Percentiles rank a stretch among this genome's conserved stretches.
Evolutionary conservation across 2,329 filamentous ascomycete genomes (phyloP).

Genomic region (Penicillium polonicum): DNA sequence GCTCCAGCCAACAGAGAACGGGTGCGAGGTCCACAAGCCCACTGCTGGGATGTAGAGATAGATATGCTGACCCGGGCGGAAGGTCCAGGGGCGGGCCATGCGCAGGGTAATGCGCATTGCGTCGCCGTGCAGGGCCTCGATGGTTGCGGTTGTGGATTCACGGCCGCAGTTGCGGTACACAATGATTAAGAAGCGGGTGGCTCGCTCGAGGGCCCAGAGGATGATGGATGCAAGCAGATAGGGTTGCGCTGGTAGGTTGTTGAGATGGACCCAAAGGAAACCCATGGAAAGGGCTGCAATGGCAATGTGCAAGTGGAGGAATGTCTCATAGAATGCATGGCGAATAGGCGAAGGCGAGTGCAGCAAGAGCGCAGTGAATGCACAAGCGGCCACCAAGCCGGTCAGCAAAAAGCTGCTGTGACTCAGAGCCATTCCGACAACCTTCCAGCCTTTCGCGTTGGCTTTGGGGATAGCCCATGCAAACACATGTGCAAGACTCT

Average conservation of each 20-base stretch:
- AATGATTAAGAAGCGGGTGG: constrained; percentile 62
- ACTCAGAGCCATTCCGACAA: constrained; percentile 31
- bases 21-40: constrained; percentile 70
- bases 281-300: constrained; percentile 67
- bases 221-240: constrained; percentile 72
- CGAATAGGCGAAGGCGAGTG: constrained; percentile 70
- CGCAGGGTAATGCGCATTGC: constrained; percentile 68
- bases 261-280: constrained; percentile 76
- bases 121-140: constrained; percentile 69
- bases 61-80: constrained; percentile 70
- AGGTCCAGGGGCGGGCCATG: constrained; percentile 64
- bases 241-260: constrained; percentile 65
- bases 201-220: constrained; percentile 75
- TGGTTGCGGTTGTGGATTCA: constrained; percentile 62
- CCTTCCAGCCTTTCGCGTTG: constrained; percentile 39
- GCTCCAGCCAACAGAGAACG: constrained; percentile 76
- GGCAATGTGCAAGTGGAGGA: constrained; percentile 80
- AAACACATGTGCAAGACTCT: constrained; percentile 67
- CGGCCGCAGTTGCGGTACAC: constrained; percentile 62
- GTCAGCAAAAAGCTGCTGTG: constrained; percentile 37
- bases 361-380: constrained; percentile 66
- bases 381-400: constrained; percentile 49
- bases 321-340: constrained; percentile 94
- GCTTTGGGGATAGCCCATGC: constrained; percentile 74
- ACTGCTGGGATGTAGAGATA: constrained; percentile 70